Base-by-base conservation (phyloP, 306 rosid species). In the Corylus heterophylla region DNA sequence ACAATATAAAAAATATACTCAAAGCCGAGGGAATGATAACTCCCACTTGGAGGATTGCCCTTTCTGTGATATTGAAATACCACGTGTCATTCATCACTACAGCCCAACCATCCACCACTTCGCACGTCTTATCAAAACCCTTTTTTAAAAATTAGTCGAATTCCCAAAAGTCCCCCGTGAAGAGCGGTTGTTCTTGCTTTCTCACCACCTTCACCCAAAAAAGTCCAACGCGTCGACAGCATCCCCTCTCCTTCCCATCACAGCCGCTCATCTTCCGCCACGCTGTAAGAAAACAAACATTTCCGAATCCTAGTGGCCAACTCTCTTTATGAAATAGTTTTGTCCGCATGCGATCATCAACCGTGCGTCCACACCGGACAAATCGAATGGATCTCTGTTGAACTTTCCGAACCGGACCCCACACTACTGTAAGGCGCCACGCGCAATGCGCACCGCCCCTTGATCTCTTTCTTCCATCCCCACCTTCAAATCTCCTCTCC, bases 361-460 rank as follows among this genome's bases (percentile, higher is more conserved):
- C 12, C 12, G 25, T 22, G 6, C 10, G 0, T 70, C 5, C 72
- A 29, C 0, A n/a, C 75, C 71, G 16, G n/a, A 27, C 80, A 72
- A 71, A 72, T 49, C 76, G 82, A 78, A 61, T 79, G 71, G 20
- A 14, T 7, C 4, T n/a, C 20, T 42, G 39, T 25, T 45, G 20
- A 48, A 56, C 75, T 64, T 78, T 85, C 76, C 73, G 72, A 63
- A 49, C 12, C 74, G 63, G 75, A 64, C 82, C 80, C 75, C 35
- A 54, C 56, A 13, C 54, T 44, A 48, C n/a, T 18, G 8, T 27
- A 3, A 56, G 70, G 74, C 52, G 12, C 2, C 12, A 56, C 55
- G 71, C 62, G 58, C 75, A 6, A 2, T 14, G 29, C 77, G 61
- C 76, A 20, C 25, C 39, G 8, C 35, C 18, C 7, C 12, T 10